Evolutionary conservation across 257 asterid genomes (phyloP).

Genomic region (Gentiana straminea): DNA sequence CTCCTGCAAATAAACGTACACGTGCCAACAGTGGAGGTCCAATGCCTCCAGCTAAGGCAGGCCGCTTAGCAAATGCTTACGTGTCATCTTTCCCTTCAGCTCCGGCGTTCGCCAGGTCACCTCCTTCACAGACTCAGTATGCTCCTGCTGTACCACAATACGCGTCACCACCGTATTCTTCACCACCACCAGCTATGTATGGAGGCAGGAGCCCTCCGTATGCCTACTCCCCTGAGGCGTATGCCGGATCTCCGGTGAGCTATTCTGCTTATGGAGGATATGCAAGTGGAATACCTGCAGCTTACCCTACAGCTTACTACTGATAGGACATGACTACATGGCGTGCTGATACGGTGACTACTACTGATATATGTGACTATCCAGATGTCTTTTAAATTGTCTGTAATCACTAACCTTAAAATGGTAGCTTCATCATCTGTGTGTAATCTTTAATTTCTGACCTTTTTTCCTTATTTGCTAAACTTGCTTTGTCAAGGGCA

Average conservation of each 20-base stretch:
- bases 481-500: too few relatives aligned
- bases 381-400: slow-evolving; percentile 53
- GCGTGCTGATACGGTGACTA: slow-evolving; percentile 44
- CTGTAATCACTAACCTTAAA: slow-evolving; percentile 94
- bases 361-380: slow-evolving; percentile 77
- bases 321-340: slow-evolving; percentile 41
- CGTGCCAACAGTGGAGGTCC: slow-evolving; percentile 84
- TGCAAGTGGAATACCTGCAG: slow-evolving; percentile 63
- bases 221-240: slow-evolving; percentile 78
- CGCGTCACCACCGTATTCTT: slow-evolving; percentile 41
- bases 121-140: slow-evolving; percentile 72
- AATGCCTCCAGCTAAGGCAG: slow-evolving; percentile 99
- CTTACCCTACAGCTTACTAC: slow-evolving; percentile 97
- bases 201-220: slow-evolving; percentile 72
- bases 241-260: slow-evolving; percentile 64
- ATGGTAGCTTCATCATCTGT: slow-evolving; percentile 70
- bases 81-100: slow-evolving; percentile 96
- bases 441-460: slow-evolving; percentile 81
- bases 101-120: slow-evolving; percentile 61
- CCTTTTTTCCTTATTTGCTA: slow-evolving; percentile 20
- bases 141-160: slow-evolving; percentile 62
- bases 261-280: slow-evolving; percentile 74
- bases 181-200: slow-evolving; percentile 26
- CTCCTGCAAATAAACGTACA: slow-evolving; percentile 88
- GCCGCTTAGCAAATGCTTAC: slow-evolving; percentile 89